phyloP scores from a whole-genome alignment of 75 land plant genomes.

The Selaginella moellendorffii region DNA sequence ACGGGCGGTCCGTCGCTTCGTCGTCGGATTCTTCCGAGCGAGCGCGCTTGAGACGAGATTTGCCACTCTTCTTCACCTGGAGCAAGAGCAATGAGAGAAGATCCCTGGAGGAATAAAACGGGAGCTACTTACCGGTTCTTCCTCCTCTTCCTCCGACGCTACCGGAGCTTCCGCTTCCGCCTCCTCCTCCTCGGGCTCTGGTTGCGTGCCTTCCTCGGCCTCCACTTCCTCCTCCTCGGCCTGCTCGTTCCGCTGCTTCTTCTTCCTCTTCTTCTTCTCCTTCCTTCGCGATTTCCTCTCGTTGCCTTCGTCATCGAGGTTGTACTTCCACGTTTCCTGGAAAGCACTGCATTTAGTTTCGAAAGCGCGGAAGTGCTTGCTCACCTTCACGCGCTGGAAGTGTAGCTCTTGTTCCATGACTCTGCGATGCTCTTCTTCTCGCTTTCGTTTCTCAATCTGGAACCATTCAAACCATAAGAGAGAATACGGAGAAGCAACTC shows the following conservation, averaged over 20 bases:
- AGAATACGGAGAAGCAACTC: not conserved
- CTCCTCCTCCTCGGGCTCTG: not conserved
- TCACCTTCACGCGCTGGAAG: slow-evolving; percentile 67
- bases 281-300: slow-evolving; percentile 56
- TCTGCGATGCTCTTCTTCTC: slow-evolving; percentile 61
- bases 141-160: not conserved
- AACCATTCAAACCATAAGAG: slow-evolving; percentile 12
- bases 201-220: slow-evolving; percentile 11
- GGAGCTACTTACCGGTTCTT: not conserved
- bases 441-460: slow-evolving; percentile 77
- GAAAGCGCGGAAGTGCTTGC: not conserved
- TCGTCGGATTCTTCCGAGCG: not conserved
- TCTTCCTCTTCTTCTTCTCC: slow-evolving; percentile 56
- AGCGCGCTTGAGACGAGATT: not conserved
- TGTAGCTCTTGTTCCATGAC: slow-evolving; percentile 58
- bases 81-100: not conserved
- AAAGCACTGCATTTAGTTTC: not conserved
- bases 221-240: slow-evolving; percentile 14
- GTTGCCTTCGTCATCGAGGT: slow-evolving; percentile 41
- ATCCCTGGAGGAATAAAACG: not conserved
- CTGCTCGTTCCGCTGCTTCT: slow-evolving; percentile 16
- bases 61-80: not conserved
- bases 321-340: slow-evolving; percentile 70
- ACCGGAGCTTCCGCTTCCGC: not conserved
- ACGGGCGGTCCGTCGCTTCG: not conserved